phyloP scores from a whole-genome alignment of 176 grass and related monocot genomes.

The Oryza glumipatula region DNA sequence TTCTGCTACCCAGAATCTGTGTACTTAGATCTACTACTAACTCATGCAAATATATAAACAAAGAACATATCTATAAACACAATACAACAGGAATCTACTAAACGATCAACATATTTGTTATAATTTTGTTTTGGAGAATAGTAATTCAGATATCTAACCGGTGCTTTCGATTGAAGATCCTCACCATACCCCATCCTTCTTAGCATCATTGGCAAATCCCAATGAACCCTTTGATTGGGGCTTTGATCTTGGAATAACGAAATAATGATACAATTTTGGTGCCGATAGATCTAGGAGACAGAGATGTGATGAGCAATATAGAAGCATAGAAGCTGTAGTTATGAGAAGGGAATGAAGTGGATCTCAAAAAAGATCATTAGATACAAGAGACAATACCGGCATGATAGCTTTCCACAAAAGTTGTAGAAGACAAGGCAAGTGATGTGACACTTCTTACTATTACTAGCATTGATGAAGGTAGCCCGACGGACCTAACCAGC shows the following conservation, averaged over 20 bases:
- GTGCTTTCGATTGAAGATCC: not conserved
- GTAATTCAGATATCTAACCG: not conserved
- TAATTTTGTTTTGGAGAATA: not conserved
- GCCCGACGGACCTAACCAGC: not conserved
- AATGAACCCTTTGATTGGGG: not conserved
- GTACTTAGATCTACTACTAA: not conserved
- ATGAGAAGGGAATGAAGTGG: not conserved
- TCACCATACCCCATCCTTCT: not conserved
- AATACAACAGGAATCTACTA: not conserved
- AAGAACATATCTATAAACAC: not conserved
- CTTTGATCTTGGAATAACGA: not conserved
- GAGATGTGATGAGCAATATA: not conserved
- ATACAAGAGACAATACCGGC: not conserved
- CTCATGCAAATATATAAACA: not conserved
- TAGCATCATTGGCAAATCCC: not conserved
- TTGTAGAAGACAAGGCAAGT: not conserved
- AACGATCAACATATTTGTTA: not conserved
- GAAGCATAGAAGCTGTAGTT: not conserved
- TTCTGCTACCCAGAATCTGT: not conserved
- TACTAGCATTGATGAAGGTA: not conserved
- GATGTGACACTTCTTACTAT: not conserved
- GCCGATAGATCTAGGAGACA: not conserved
- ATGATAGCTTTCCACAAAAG: not conserved
- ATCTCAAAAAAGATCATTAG: not conserved
- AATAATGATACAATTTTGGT: not conserved